Conservation (phyloP, 2,329 filamentous ascomycete genomes). For the Ophiobolus disseminans region DNA sequence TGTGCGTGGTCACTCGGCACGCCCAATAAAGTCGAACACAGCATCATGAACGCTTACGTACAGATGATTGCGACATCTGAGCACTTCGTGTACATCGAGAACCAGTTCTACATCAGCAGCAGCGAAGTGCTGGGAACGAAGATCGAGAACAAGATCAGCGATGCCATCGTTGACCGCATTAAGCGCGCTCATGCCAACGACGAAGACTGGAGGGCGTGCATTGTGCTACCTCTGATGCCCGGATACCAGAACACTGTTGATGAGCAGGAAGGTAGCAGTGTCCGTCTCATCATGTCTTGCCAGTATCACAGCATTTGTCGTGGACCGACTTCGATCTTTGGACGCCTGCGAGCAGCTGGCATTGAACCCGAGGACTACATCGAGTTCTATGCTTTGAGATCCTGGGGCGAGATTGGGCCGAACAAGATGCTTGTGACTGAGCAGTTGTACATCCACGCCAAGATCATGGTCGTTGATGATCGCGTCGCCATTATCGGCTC, state of each 20-base stretch:
- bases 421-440: conserved; percentile 87
- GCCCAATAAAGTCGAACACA: conserved; percentile 82
- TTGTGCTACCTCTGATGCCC: conserved; percentile 95
- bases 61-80: conserved; percentile 95
- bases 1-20: conserved; percentile 92
- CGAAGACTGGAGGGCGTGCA: conserved; percentile 88
- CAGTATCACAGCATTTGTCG: conserved; percentile 96
- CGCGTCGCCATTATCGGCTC: conserved; percentile 92
- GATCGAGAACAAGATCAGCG: conserved; percentile 92
- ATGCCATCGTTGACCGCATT: conserved; percentile 91
- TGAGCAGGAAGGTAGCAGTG: conserved; percentile 89
- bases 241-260: conserved; percentile 98
- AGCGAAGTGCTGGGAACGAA: conserved; percentile 86
- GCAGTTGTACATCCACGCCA: conserved; percentile 97
- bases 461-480: conserved; percentile 95
- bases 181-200: conserved; percentile 81
- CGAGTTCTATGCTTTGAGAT: conserved; percentile 87
- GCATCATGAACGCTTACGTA: conserved; percentile 94
- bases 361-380: conserved; percentile 97
- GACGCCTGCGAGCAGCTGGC: conserved; percentile 75
- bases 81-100: conserved; percentile 98
- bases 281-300: conserved; percentile 94
- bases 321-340: conserved; percentile 91
- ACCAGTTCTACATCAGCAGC: conserved; percentile 97
- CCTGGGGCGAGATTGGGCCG: conserved; percentile 89